phyloP scores from a whole-genome alignment of 108 stramenopile genomes.

The Skeletonema tropicum region DNA sequence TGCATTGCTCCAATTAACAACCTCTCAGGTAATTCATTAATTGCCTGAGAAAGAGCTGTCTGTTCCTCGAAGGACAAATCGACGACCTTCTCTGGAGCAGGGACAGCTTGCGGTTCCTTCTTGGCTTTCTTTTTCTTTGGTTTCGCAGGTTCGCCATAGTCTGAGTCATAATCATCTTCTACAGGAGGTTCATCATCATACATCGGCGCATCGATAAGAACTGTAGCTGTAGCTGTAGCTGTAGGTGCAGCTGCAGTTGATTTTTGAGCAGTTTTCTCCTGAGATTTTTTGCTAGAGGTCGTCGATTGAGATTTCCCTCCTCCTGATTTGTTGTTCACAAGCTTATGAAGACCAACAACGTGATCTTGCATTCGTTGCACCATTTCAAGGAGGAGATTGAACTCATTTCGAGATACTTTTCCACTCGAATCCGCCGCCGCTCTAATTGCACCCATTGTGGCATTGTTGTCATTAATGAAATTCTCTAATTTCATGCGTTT shows the following conservation, averaged over 20 bases:
- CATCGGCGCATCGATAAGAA: slow-evolving; percentile 8
- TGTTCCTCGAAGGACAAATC: slow-evolving; percentile 79
- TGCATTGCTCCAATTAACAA: slow-evolving; percentile 75
- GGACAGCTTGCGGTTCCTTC: slow-evolving; percentile 30
- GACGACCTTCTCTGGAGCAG: slow-evolving; percentile 40
- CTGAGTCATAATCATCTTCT: slow-evolving; percentile 18
- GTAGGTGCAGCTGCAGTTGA: not conserved
- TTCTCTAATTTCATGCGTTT: slow-evolving; percentile 62
- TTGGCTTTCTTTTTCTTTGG: slow-evolving; percentile 68
- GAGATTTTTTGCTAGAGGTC: not conserved
- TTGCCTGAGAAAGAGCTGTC: slow-evolving; percentile 78
- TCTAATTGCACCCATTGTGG: slow-evolving; percentile 61
- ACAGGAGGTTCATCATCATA: slow-evolving; percentile 10
- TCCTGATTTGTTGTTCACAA: slow-evolving; percentile 38
- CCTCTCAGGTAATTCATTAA: slow-evolving; percentile 65
- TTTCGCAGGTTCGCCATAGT: slow-evolving; percentile 6
- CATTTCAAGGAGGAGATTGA: slow-evolving; percentile 70
- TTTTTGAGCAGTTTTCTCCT: not conserved
- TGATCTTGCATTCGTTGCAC: slow-evolving; percentile 74
- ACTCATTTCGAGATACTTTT: slow-evolving; percentile 71
- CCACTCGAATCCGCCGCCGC: slow-evolving; percentile 52
- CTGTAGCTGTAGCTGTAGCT: not conserved
- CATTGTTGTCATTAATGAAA: slow-evolving; percentile 60
- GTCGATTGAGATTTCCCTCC: slow-evolving; percentile 12
- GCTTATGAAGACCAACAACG: slow-evolving; percentile 67